Evolutionary conservation across 192 early-diverging fungal genomes (phyloP), one percentile per base, ranked within the genome.

Genomic region (Mortierella claussenii): DNA sequence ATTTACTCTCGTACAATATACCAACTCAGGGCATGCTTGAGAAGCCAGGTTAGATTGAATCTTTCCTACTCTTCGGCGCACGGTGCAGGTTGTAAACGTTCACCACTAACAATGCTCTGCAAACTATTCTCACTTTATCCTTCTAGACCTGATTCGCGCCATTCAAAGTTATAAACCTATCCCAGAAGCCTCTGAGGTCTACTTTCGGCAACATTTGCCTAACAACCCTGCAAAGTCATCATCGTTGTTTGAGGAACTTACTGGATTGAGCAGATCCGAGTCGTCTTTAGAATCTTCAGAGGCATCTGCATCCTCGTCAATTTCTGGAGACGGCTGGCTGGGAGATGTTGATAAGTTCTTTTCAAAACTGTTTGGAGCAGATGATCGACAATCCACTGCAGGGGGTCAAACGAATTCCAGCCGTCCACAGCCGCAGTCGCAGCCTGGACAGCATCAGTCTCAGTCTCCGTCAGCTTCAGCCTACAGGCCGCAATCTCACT

Each of bases 1-100:
- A 76, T 30, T 34, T 76, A 9, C 37, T 60, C 5, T 76, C 73
- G 0, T 76, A 76, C 46, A 76, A 76, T 36, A 57, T 76, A 24
- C 51, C 73, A 50, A 76, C 73, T 11, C 63, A 67, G 28, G 73
- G 73, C 58, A 76, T 76, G 73, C 51, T 76, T 21, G 73, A 76
- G 40, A 76, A 76, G 33, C 73, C 66, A 62, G 73, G 73, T 76
- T 37, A 56, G 65, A 56, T 3, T 28, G 32, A n/a, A n/a, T n/a
- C n/a, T n/a, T n/a, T n/a, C n/a, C n/a, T n/a, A n/a, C n/a, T n/a
- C n/a, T n/a, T n/a, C n/a, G n/a, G n/a, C n/a, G n/a, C n/a, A n/a
- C n/a, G n/a, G n/a, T n/a, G n/a, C n/a, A n/a, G n/a, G n/a, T n/a
- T n/a, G n/a, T n/a, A n/a, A n/a, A n/a, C n/a, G n/a, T n/a, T n/a